Conservation (phyloP, 805 yeast species). For the Isabelozyma rhagii region DNA sequence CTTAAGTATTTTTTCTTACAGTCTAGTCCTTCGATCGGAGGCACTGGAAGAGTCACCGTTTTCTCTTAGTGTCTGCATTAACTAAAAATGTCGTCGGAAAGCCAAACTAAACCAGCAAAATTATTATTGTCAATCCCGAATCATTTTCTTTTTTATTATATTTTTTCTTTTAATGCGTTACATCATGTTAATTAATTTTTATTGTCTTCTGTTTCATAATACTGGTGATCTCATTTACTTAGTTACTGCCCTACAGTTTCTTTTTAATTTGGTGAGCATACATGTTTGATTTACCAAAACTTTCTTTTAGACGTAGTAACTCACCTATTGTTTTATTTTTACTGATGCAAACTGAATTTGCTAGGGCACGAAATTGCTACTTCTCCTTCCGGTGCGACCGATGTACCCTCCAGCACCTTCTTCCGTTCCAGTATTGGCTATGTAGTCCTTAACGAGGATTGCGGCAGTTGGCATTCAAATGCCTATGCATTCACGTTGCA, state of each 20-base stretch:
- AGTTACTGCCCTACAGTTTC: too few relatives aligned
- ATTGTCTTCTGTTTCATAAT: background rate
- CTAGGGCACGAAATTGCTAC: too few relatives aligned
- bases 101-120: background rate
- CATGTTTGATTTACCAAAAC: background rate
- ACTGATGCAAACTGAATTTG: background rate
- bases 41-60: background rate
- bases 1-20: background rate
- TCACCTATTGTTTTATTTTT: background rate
- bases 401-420: too few relatives aligned
- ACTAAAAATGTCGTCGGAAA: background rate
- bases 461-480: too few relatives aligned
- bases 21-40: background rate
- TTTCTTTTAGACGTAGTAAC: background rate
- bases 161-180: too few relatives aligned
- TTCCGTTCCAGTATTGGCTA: too few relatives aligned
- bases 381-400: too few relatives aligned
- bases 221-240: background rate
- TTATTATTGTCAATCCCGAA: background rate
- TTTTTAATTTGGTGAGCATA: background rate
- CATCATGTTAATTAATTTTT: too few relatives aligned
- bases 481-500: too few relatives aligned
- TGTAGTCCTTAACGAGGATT: too few relatives aligned
- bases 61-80: background rate
- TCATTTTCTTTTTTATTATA: background rate